A percentile compares a stretch with the other conserved stretches of the same genome.
Conservation (phyloP, 176 grass and related monocot species). For the Stipa capillata region DNA sequence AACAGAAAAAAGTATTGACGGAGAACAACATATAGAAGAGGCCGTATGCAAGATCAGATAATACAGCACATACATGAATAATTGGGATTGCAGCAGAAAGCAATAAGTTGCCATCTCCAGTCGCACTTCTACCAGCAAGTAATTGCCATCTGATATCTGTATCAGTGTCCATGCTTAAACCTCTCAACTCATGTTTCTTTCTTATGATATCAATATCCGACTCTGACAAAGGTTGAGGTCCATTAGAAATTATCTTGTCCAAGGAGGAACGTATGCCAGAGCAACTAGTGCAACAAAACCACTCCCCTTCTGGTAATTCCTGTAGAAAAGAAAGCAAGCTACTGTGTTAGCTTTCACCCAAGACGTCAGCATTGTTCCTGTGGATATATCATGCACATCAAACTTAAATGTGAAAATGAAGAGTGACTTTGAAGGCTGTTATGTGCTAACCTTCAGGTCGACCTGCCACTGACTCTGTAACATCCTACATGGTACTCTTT, state of each 20-base stretch:
- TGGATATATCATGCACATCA: neutral
- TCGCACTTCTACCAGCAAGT: conserved; percentile 62
- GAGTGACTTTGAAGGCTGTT: neutral
- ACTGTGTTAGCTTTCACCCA: neutral
- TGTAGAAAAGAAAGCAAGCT: conserved; percentile 23
- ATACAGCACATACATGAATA: conserved; percentile 65
- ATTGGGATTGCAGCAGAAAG: conserved; percentile 72
- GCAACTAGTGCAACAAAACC: conserved; percentile 72
- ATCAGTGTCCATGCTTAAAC: conserved; percentile 26
- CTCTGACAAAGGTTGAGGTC: conserved; percentile 30
- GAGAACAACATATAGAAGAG: neutral
- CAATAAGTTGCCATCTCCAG: conserved; percentile 47
- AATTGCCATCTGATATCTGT: conserved; percentile 67
- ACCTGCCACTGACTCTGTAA: conserved; percentile 52
- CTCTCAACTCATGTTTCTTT: conserved; percentile 51
- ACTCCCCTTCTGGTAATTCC: conserved; percentile 87
- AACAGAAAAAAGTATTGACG: neutral
- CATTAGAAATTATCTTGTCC: conserved; percentile 51
- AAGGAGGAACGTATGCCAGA: conserved; percentile 47
- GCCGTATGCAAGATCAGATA: neutral
- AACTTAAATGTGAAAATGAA: neutral
- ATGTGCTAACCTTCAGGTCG: conserved; percentile 51
- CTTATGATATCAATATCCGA: conserved; percentile 64
- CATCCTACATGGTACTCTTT: conserved; percentile 97
- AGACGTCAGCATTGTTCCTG: neutral